A percentile compares a stretch with the other conserved stretches of the same genome.
These are phyloP conservation scores for Chloromonas sp. DNA, from an alignment of 163 green algal genomes.

Conservation along the genomic window DNA sequence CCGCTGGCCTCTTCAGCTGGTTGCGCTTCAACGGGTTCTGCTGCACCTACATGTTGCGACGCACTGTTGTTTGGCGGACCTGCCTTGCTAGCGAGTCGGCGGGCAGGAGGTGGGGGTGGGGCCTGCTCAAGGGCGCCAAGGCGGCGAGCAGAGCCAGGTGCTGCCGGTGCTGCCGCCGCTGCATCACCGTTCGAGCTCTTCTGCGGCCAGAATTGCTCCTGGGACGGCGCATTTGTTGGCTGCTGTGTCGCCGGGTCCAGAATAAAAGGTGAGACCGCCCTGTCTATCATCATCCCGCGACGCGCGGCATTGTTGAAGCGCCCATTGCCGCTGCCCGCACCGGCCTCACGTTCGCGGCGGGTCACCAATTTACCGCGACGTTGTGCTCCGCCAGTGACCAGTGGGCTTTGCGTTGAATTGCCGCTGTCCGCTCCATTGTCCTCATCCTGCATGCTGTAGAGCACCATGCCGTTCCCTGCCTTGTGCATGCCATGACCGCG, in stretches of 20 bases:
- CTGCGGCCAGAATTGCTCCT: background rate
- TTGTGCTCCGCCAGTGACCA: background rate
- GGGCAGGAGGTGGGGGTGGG: too few relatives aligned
- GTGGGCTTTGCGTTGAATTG: background rate
- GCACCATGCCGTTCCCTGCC: slow-evolving; percentile 5
- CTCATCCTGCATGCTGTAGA: slow-evolving; percentile 4
- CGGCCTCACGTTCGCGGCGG: background rate
- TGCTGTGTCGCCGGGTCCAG: background rate
- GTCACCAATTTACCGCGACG: background rate
- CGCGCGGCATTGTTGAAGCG: background rate
- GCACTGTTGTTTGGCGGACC: too few relatives aligned
- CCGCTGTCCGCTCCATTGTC: background rate
- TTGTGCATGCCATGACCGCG: background rate
- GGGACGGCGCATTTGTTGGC: background rate
- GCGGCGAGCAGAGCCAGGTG: background rate
- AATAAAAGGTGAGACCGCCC: background rate
- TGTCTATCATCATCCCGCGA: background rate
- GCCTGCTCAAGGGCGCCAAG: background rate
- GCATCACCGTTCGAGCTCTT: background rate
- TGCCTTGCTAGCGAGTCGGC: background rate
- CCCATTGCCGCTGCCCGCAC: background rate
- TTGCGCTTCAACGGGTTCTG: too few relatives aligned
- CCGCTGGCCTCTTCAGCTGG: too few relatives aligned
- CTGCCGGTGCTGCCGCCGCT: background rate
- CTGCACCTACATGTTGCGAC: too few relatives aligned